phyloP scores from a whole-genome alignment of 495 filamentous ascomycete genomes.

The Penicillium bovifimosum region DNA sequence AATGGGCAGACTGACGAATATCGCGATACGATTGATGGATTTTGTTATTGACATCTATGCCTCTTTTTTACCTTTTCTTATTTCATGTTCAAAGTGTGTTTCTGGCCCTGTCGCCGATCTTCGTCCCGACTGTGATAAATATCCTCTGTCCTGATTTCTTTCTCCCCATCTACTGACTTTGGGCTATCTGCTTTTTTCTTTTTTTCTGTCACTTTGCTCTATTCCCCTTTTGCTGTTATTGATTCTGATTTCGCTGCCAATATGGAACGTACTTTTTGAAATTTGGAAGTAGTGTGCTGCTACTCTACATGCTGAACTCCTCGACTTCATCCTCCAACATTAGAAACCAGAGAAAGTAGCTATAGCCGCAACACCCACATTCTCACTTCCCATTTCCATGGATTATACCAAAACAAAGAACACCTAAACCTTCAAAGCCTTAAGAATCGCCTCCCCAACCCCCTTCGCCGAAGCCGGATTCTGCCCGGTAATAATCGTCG shows the following conservation, averaged over 20 bases:
- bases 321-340: no score
- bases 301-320: no score
- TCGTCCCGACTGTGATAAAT: constrained; percentile 2
- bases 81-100: neutral
- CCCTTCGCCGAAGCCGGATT: constrained; percentile 62
- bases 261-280: constrained; percentile 17
- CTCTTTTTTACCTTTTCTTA: neutral
- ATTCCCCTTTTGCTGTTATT: constrained; percentile 30
- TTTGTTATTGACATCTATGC: constrained; percentile 3
- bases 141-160: constrained; percentile 2
- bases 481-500: constrained; percentile 67
- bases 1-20: constrained; percentile 11
- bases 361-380: no score
- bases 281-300: no score
- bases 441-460: constrained; percentile 49
- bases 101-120: neutral
- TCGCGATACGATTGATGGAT: constrained; percentile 21
- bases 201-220: constrained; percentile 20
- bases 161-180: constrained; percentile 1
- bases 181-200: constrained; percentile 4
- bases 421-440: constrained; percentile 29
- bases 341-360: no score
- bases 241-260: constrained; percentile 12
- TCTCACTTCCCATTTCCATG: no score
- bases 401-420: no score